A percentile compares a stretch with the other conserved stretches of the same genome.
Conservation (phyloP, 768 basidiomycete genomes). For the Tulasnella sp. region DNA sequence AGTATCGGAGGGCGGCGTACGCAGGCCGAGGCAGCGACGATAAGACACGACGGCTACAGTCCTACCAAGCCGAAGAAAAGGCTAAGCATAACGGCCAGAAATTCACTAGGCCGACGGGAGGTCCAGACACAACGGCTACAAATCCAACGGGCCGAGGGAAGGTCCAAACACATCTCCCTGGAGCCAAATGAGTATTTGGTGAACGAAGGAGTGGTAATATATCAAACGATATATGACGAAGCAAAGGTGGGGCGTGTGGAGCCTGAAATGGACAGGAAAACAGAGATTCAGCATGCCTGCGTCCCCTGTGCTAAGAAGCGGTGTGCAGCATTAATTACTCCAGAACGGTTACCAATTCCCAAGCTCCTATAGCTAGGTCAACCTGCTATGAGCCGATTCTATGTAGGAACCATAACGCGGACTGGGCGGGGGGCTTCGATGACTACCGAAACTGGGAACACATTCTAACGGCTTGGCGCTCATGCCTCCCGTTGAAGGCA, state of each 20-base stretch:
- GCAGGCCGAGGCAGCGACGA: neutral
- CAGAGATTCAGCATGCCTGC: neutral
- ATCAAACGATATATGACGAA: neutral
- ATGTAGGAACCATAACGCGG: constrained; percentile 58
- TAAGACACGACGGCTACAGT: neutral
- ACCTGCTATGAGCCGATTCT: constrained; percentile 78
- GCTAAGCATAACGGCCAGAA: too few species aligned
- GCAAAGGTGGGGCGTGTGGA: neutral
- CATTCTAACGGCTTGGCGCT: neutral
- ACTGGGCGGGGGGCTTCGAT: too few species aligned
- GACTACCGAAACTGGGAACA: constrained; percentile 56
- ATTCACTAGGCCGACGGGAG: too few species aligned
- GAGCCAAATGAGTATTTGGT: neutral
- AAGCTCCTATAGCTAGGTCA: constrained; percentile 72
- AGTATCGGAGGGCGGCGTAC: neutral
- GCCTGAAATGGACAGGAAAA: neutral
- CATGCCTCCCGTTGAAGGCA: neutral
- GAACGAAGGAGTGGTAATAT: neutral
- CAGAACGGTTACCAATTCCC: constrained; percentile 32
- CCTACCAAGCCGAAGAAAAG: too few species aligned
- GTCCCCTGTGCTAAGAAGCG: neutral
- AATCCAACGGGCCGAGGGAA: neutral
- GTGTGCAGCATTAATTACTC: neutral
- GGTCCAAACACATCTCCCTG: neutral
- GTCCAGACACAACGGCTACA: neutral